phyloP scores from a whole-genome alignment of 108 stramenopile genomes.

The Ochromonas danica region DNA sequence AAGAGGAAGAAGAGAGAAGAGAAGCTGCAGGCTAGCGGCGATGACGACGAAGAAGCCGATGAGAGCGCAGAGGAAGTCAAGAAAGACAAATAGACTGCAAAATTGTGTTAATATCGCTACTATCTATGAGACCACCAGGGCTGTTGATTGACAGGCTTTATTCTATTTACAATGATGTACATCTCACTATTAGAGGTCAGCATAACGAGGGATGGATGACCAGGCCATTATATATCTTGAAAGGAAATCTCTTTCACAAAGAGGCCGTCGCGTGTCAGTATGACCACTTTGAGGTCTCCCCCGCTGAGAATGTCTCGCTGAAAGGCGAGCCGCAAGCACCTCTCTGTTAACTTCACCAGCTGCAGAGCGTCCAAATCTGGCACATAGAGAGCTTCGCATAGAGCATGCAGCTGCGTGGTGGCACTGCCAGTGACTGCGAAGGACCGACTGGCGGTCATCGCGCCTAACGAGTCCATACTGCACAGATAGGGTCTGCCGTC shows the following conservation, averaged over 20 bases:
- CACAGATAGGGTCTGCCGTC: neutral
- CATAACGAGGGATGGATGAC: too few species aligned
- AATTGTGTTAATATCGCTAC: too few species aligned
- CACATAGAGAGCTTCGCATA: neutral
- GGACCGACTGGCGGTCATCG: neutral
- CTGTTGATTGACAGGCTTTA: too few species aligned
- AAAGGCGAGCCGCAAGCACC: neutral
- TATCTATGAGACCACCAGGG: too few species aligned
- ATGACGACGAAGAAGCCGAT: too few species aligned
- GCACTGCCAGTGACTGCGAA: neutral
- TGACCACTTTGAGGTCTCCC: neutral
- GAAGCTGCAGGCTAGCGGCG: neutral
- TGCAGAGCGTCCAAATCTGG: neutral
- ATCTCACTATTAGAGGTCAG: too few species aligned
- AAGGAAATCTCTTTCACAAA: too few species aligned
- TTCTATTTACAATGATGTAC: too few species aligned
- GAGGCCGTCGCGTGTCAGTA: too few species aligned
- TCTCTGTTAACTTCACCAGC: neutral
- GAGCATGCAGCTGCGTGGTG: neutral
- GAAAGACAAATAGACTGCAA: too few species aligned
- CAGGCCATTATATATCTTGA: too few species aligned
- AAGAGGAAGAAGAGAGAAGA: neutral
- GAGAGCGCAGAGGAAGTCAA: too few species aligned
- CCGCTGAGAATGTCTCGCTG: neutral
- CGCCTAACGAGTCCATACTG: neutral